These are phyloP conservation scores for Tulasnella sp. DNA, from an alignment of 768 basidiomycete species.

Conservation along the genomic window DNA sequence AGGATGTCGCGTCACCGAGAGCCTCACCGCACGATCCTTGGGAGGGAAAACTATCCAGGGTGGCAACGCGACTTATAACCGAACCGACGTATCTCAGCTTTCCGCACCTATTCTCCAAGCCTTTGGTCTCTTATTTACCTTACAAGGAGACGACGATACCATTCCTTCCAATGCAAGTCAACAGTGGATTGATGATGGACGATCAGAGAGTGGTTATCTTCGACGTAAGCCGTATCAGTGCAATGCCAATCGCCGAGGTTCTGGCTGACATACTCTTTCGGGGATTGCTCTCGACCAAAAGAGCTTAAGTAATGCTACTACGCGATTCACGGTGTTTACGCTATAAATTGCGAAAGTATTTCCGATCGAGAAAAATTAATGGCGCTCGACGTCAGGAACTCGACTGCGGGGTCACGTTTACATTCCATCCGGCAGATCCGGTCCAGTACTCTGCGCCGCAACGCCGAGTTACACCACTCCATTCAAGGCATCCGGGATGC, in stretches of 20 bases:
- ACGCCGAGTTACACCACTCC: neutral
- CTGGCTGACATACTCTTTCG: neutral
- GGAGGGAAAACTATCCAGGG: neutral
- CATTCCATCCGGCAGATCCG: neutral
- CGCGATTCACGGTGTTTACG: neutral
- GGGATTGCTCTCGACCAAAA: neutral
- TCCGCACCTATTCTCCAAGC: neutral
- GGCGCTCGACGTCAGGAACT: neutral
- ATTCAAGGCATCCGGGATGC: neutral
- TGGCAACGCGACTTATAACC: neutral
- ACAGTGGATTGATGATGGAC: slow-evolving; percentile 1
- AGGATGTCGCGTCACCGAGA: neutral
- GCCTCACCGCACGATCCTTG: neutral
- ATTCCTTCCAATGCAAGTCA: neutral
- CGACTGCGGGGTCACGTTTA: neutral
- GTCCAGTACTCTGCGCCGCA: neutral
- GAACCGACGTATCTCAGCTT: neutral
- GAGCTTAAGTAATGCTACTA: neutral
- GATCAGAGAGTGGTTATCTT: neutral
- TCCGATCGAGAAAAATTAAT: neutral
- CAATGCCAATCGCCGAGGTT: neutral
- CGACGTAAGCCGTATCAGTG: neutral
- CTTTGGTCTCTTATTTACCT: neutral
- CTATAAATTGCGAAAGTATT: neutral
- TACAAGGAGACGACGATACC: neutral